Evolutionary conservation across 768 basidiomycete species (phyloP), one percentile per base, ranked within the genome.

Genomic region (Tricholoma bakamatsutake): DNA sequence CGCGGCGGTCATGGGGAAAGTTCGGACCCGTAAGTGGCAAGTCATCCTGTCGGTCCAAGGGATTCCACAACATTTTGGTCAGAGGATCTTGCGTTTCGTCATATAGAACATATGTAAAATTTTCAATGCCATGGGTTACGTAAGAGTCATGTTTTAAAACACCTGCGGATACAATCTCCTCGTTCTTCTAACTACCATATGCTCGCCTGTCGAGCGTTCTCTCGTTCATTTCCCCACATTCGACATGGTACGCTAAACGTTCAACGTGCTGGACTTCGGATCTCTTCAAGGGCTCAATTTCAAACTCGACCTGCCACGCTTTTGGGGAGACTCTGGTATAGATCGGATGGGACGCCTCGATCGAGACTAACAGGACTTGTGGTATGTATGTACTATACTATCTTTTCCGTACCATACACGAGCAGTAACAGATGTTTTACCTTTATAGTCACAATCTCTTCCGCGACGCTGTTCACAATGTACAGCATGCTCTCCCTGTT

Each of bases 311-410:
- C 66, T 8, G 53, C 63, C 12, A 64, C 65, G 13, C 53, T 68
- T 50, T 62, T 63, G 39, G 57, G 61, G 9, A 71, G 62, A 58
- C 15, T 73, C 39, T 70, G 67, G 57, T 72, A 66, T 62, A 64
- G 67, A 58, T 60, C 58, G 28, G 71, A 75, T 65, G 74, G 74
- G 31, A 67, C 66, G 35, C 70, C 69, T 42, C 62, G 74, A 48
- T 74, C 73, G 4, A 68, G 65, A 58, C 47, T 65, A 45, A 69
- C 69, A 49, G 72, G 71, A 10, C 61, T 66, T 11, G 55, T 67
- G 13, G 66, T 71, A 53, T 68, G 73, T 74, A 50, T 48, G 67
- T 57, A 35, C 12, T 9, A 40, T 13, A 5, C 13, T 55, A 37
- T 6, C 21, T 1, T 31, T 42, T 35, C 13, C 55, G 37, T 48